Evolutionary conservation across 495 filamentous ascomycete genomes (phyloP).

Genomic region (Penicillium turbatum): DNA sequence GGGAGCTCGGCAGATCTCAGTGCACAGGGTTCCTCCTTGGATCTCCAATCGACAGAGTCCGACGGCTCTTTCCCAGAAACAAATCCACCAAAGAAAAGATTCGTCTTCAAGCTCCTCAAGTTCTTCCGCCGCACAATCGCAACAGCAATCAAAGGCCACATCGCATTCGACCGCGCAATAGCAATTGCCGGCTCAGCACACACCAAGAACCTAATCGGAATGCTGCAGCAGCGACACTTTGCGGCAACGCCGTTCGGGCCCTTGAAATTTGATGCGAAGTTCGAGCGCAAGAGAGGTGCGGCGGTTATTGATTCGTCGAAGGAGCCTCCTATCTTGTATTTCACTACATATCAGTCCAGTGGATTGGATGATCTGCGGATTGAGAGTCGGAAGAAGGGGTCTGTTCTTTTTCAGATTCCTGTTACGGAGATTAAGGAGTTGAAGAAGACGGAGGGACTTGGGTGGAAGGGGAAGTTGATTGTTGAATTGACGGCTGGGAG

Average conservation of each 20-base stretch:
- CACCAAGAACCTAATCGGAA: conserved; percentile 68
- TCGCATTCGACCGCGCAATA: conserved; percentile 64
- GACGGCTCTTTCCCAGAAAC: conserved; percentile 6
- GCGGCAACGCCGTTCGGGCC: conserved; percentile 54
- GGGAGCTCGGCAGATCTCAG: conserved; percentile 8
- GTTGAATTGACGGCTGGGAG: conserved; percentile 73
- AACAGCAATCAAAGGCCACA: conserved; percentile 60
- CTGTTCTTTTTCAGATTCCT: conserved; percentile 45
- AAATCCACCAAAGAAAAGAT: conserved; percentile 39
- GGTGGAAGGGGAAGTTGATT: conserved; percentile 84
- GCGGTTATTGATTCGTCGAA: conserved; percentile 61
- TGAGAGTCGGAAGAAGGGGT: conserved; percentile 38
- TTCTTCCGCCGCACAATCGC: conserved; percentile 69
- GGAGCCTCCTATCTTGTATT: conserved; percentile 40
- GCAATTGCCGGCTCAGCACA: conserved; percentile 62
- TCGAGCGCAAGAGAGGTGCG: conserved; percentile 65
- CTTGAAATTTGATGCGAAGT: conserved; percentile 69
- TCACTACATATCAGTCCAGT: conserved; percentile 45
- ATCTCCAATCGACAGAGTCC: background rate
- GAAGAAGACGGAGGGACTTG: conserved; percentile 78
- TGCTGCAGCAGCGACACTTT: conserved; percentile 49
- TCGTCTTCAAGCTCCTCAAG: conserved; percentile 52
- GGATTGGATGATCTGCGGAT: conserved; percentile 32
- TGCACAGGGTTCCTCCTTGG: conserved; percentile 17
- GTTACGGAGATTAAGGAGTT: conserved; percentile 62